Evolutionary conservation across 441 rosid genomes (phyloP).

Genomic region (Melastoma candidum): DNA sequence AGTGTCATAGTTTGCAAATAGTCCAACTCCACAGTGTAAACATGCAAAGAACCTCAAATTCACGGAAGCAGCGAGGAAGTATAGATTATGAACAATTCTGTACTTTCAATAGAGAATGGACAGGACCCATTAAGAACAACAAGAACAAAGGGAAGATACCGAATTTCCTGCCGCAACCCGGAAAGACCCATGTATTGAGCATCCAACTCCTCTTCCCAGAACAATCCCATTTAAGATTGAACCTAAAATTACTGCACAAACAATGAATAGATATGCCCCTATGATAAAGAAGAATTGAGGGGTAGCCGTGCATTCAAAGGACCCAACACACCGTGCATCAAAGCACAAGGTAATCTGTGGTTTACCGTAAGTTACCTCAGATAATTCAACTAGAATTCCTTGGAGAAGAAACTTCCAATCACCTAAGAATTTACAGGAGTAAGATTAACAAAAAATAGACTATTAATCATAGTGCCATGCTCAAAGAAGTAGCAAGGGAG

Average conservation of each 20-base stretch:
- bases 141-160: conserved; percentile 29
- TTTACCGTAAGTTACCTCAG: conserved; percentile 64
- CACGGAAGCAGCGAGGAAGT: too few species aligned
- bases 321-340: not conserved
- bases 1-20: too few species aligned
- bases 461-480: not conserved
- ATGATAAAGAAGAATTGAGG: not conserved
- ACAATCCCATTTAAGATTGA: conserved; percentile 70
- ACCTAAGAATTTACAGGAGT: conserved; percentile 26
- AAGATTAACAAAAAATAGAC: not conserved
- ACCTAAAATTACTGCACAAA: conserved; percentile 31
- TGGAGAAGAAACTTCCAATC: conserved; percentile 46
- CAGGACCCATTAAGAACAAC: not conserved
- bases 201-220: conserved; percentile 93
- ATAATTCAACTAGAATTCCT: conserved; percentile 53
- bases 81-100: not conserved
- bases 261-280: conserved; percentile 8
- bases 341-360: conserved; percentile 38
- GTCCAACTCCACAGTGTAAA: too few species aligned
- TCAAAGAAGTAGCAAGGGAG: not conserved
- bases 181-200: conserved; percentile 72
- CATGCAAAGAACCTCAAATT: too few species aligned
- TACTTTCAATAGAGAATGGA: not conserved
- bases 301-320: not conserved
- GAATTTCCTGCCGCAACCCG: conserved; percentile 79